Evolutionary conservation across 2,329 filamentous ascomycete genomes (phyloP).

Genomic region (Ilyonectria sp.): DNA sequence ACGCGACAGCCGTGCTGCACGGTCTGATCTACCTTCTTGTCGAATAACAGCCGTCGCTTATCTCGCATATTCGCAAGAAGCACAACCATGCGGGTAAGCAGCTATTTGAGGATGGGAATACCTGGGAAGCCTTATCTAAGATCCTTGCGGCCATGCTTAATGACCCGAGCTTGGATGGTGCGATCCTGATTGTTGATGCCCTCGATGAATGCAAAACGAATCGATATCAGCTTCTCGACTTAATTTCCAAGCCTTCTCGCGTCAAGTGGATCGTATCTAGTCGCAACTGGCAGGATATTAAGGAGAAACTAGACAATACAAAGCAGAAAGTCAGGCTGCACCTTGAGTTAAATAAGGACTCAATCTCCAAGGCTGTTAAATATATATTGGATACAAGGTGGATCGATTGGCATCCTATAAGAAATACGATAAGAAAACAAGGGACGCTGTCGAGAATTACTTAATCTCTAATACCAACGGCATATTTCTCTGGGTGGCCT

Average conservation of each 20-base stretch:
- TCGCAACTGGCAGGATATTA: background rate
- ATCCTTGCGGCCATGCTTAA: background rate
- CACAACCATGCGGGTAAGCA: background rate
- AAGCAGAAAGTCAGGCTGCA: background rate
- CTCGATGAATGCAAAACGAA: background rate
- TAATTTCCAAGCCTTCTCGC: background rate
- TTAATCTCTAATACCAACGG: conserved; percentile 52
- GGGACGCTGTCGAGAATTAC: conserved; percentile 26
- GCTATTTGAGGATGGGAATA: background rate
- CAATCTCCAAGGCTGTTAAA: background rate
- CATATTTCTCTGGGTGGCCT: conserved; percentile 50
- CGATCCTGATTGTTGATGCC: background rate
- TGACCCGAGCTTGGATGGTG: background rate
- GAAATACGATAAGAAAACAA: conserved; percentile 9
- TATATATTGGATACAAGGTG: background rate
- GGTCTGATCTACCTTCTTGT: background rate
- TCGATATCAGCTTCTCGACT: background rate
- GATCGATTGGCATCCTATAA: background rate
- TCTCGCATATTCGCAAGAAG: background rate
- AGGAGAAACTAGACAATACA: background rate
- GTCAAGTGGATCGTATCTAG: background rate
- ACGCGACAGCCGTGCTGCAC: background rate
- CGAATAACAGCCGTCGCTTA: background rate
- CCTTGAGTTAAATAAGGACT: background rate
- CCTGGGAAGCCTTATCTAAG: background rate